Evolutionary conservation across 805 yeast species (phyloP), one percentile per base, ranked within the genome.

Genomic region (Scheffersomyces stipitis): DNA sequence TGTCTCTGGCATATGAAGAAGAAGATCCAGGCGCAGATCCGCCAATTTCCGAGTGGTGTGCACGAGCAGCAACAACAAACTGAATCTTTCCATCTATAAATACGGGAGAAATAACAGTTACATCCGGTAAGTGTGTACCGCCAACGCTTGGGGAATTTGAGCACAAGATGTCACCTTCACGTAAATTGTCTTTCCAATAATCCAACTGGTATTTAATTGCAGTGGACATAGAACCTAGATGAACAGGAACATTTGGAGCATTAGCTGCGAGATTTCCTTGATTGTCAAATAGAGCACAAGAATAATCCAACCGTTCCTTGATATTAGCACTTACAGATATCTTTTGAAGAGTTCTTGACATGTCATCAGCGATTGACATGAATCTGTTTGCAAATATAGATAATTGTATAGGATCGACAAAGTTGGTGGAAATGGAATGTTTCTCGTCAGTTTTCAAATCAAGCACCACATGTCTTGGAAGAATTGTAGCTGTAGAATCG

Each of bases 211-310:
- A 76, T 12, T 76, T 71, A 17, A 86, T 82, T 42, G 89, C 86
- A 1, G 88, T 81, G 2, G 89, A 81, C 95, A 86, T 86, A 1
- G 93, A 83, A 2, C 95, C 91, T 36, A 86, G 62, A 58, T 86
- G 96, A 16, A 86, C 95, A 2, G 96, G 96, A 30, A 86, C 78
- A 54, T 84, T 90, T 1, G 95, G 95, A 0, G 95, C 95, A 62
- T 86, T 86, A 4, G 96, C 93, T 17, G 84, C 89, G 26, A 86
- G 63, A 20, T 81, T 83, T n/a, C 95, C 95, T 5, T 73, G 70
- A 1, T 83, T 69, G 48, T 82, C 87, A 56, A 86, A 86, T 15
- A 86, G 60, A 2, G 96, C 96, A 66, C 95, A 86, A 20, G 90
- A 83, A 57, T 83, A 86, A 56, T 86, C 95, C 24, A 86, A 63